Evolutionary conservation across 192 early-diverging fungal species (phyloP), one percentile per base, ranked within the genome.

Genomic region (Entrophospora sp.): DNA sequence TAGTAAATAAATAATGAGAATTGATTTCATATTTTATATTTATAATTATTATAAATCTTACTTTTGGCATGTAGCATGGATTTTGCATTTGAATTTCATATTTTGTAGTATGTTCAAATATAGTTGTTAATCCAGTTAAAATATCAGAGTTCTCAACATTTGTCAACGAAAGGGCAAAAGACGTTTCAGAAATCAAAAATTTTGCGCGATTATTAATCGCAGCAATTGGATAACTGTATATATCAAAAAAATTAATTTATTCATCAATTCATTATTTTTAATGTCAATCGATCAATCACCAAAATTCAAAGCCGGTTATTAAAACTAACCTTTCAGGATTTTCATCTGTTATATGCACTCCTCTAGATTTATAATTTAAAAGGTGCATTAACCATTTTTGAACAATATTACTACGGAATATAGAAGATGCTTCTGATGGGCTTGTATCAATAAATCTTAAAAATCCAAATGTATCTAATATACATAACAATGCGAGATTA

Each of bases 381-480:
- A 82, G 61, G 68, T 78, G 76, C 1, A 59, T 61, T 7, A 77
- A 25, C 69, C 78, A 83, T 25, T 80, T 56, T 18, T 72, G 56
- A 42, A 82, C 31, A 3, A 80, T 31, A 31, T 66, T 37, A 9
- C 75, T 59, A 5, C 69, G 67, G 42, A 77, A 79, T 12, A 77
- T 66, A 24, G 70, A 69, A 58, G 70, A 73, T 30, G 71, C 76
- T 30, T 83, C 79, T 12, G 70, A 44, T 2, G 82, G 77, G 1
- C 70, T 73, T 5, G 67, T 73, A 64, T 84, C 81, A 10, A 72
- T 32, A 68, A 84, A 83, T 20, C 77, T 78, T 2, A 81, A 56
- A 59, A 86, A 86, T 16, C 79, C 79, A 62, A 84, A 86, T 7
- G 81, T 61, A 5, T 72, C 75, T 56, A 62, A 27, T n/a, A n/a